A percentile compares a stretch with the other conserved stretches of the same genome.
phyloP scores from a whole-genome alignment of 768 basidiomycete species.

The Chalciporus chontae region DNA sequence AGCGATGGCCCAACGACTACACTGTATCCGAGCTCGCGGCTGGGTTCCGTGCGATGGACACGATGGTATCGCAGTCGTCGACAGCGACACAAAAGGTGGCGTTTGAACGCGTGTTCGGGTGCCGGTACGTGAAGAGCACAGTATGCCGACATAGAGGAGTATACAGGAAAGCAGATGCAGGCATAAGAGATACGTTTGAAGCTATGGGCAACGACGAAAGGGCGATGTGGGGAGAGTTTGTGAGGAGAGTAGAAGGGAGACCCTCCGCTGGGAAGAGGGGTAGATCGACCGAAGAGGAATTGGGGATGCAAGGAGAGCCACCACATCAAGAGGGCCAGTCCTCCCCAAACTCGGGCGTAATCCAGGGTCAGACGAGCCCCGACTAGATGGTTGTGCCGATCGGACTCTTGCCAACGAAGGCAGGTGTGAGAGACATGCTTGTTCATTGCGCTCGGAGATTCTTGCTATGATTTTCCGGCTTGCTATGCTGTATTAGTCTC shows the following conservation, averaged over 20 bases:
- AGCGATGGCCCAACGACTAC: slow-evolving; percentile 77
- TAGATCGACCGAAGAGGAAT: slow-evolving; percentile 22
- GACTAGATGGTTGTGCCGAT: slow-evolving; percentile 17
- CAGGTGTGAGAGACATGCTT: slow-evolving; percentile 11
- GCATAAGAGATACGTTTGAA: slow-evolving; percentile 49
- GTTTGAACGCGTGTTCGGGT: slow-evolving; percentile 69
- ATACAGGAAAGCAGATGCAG: slow-evolving; percentile 54
- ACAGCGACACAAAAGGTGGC: slow-evolving; percentile 60
- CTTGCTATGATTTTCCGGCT: too few species aligned
- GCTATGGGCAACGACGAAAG: slow-evolving; percentile 50
- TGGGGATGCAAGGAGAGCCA: slow-evolving; percentile 17
- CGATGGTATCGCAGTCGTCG: slow-evolving; percentile 32
- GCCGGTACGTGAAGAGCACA: slow-evolving; percentile 70
- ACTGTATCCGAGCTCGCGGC: slow-evolving; percentile 61
- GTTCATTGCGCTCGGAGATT: background rate
- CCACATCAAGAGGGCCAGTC: slow-evolving; percentile 2
- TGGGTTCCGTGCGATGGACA: slow-evolving; percentile 54
- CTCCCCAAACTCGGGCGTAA: background rate
- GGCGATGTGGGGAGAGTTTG: slow-evolving; percentile 69
- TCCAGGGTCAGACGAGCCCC: slow-evolving; percentile 16
- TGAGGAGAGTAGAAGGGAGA: slow-evolving; percentile 56
- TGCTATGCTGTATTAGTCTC: too few species aligned
- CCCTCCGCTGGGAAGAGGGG: slow-evolving; percentile 29
- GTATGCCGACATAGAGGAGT: slow-evolving; percentile 69
- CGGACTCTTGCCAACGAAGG: slow-evolving; percentile 17